Conservation (phyloP, 2,329 filamentous ascomycete species). For the Remersonia thermophila region DNA sequence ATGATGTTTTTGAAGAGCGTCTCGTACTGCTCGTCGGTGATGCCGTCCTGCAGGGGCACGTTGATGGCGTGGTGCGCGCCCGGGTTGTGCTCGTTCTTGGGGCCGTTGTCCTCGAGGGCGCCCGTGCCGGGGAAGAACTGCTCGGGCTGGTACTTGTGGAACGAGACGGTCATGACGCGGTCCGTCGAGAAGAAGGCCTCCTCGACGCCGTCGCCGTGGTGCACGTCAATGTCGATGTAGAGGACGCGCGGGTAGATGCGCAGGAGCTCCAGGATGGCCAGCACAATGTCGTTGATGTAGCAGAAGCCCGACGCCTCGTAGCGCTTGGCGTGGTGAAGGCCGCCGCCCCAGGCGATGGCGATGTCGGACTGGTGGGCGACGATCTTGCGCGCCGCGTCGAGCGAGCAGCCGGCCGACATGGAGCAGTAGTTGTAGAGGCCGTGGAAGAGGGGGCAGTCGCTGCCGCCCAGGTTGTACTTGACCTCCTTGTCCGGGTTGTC, state of each 20-base stretch:
- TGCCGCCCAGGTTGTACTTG: slow-evolving; percentile 76
- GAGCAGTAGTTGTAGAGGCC: slow-evolving; percentile 92
- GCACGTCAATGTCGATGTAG: slow-evolving; percentile 86
- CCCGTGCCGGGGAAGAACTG: slow-evolving; percentile 87
- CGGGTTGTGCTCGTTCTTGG: slow-evolving; percentile 68
- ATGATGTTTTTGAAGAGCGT: slow-evolving; percentile 75
- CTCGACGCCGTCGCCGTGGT: slow-evolving; percentile 77
- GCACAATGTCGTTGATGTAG: slow-evolving; percentile 97
- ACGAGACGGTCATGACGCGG: slow-evolving; percentile 79
- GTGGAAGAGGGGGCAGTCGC: slow-evolving; percentile 93
- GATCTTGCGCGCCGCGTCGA: slow-evolving; percentile 84
- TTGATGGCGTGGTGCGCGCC: slow-evolving; percentile 86
- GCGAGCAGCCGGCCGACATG: slow-evolving; percentile 78
- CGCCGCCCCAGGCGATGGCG: slow-evolving; percentile 94
- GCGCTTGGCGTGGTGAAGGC: slow-evolving; percentile 92
- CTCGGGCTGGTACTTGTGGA: slow-evolving; percentile 84
- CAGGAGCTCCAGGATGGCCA: slow-evolving; percentile 80
- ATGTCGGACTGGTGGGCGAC: slow-evolving; percentile 82
- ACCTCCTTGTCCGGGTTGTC: slow-evolving; percentile 51
- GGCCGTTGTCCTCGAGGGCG: slow-evolving; percentile 74
- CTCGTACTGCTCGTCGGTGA: slow-evolving; percentile 81
- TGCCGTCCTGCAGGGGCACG: slow-evolving; percentile 79
- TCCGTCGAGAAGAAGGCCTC: slow-evolving; percentile 76
- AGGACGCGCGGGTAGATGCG: slow-evolving; percentile 73
- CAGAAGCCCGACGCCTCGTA: slow-evolving; percentile 91